Conservation (phyloP, 2,329 filamentous ascomycete genomes). For the Beauveria pseudobassiana region DNA sequence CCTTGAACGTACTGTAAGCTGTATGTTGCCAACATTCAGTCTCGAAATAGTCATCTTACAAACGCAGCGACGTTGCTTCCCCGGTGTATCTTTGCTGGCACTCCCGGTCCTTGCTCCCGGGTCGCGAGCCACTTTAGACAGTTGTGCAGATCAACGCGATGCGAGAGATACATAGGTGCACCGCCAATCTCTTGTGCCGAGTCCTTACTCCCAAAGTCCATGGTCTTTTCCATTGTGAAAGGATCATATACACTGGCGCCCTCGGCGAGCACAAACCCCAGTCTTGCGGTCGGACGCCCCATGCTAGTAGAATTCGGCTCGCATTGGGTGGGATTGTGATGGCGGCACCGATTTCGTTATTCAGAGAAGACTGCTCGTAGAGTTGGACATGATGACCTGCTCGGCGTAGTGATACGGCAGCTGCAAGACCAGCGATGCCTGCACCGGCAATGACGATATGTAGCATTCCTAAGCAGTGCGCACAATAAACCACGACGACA, state of each 20-base stretch:
- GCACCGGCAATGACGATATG: slow-evolving; percentile 27
- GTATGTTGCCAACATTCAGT: background rate
- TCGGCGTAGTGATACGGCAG: slow-evolving; percentile 14
- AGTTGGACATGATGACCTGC: background rate
- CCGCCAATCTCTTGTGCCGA: slow-evolving; percentile 20
- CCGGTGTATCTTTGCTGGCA: slow-evolving; percentile 20
- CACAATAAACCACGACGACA: background rate
- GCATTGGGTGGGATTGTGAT: slow-evolving; percentile 32
- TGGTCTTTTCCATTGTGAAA: slow-evolving; percentile 18
- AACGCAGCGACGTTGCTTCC: slow-evolving; percentile 15
- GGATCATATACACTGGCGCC: slow-evolving; percentile 17
- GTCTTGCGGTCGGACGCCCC: slow-evolving; percentile 26
- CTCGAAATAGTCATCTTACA: background rate
- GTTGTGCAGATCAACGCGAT: slow-evolving; percentile 34
- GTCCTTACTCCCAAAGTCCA: background rate
- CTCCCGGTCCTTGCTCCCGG: slow-evolving; percentile 18
- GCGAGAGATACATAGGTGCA: slow-evolving; percentile 27
- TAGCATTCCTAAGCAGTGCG: slow-evolving; percentile 13
- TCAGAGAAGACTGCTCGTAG: slow-evolving; percentile 21
- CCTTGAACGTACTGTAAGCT: slow-evolving; percentile 11
- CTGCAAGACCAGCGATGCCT: slow-evolving; percentile 29
- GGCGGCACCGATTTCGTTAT: slow-evolving; percentile 31
- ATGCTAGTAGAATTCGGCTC: slow-evolving; percentile 25
- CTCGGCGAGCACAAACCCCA: slow-evolving; percentile 19
- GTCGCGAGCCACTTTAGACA: slow-evolving; percentile 28